Evolutionary conservation across 1,284 basidiomycete genomes (phyloP), one percentile per base, ranked within the genome.

Genomic region (Malassezia yamatoensis): DNA sequence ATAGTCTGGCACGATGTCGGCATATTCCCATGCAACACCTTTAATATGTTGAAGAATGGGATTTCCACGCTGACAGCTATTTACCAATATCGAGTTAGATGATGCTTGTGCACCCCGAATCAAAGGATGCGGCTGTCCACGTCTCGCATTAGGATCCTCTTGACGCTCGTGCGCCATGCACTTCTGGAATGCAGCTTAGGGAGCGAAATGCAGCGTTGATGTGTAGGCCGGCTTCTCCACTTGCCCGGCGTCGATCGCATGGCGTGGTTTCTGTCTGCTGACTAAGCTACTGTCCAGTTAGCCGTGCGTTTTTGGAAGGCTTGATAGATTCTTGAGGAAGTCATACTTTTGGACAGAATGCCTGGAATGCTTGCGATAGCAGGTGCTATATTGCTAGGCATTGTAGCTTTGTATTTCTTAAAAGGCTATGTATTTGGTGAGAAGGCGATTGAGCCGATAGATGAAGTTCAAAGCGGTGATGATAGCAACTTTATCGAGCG

Each of bases 1-100:
- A 42, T 70, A 74, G 53, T 98, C 94, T 4, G 86, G 84, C 4
- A 87, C 80, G 53, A 98, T 91, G 69, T 98, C 91, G 0, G 88
- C 87, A 67, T 89, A 94, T 76, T 98, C 91, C 77, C 91, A 93
- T 0, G 86, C 83, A 1, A 96, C 85, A 75, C 88, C 88, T 58
- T 85, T 82, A 51, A 98, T 86, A 59, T 82, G 81, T 60, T 86
- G 83, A 8, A 96, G 80, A 8, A 96, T 78, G 0, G 89, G 88
- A 67, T 99, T 99, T 15, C 87, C 83, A 63, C 54, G 43, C 49
- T 53, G 61, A 41, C 62, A 60, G 36, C 50, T 48, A 33, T 67
- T 63, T 35, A 73, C 70, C 15, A 74, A 57, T 37, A 74, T 63
- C 12, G 67, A 64, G 36, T 48, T 61, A 32, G 67, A 68, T 1